Conservation (phyloP, 768 basidiomycete species). For the Tephrocybe rancida region DNA sequence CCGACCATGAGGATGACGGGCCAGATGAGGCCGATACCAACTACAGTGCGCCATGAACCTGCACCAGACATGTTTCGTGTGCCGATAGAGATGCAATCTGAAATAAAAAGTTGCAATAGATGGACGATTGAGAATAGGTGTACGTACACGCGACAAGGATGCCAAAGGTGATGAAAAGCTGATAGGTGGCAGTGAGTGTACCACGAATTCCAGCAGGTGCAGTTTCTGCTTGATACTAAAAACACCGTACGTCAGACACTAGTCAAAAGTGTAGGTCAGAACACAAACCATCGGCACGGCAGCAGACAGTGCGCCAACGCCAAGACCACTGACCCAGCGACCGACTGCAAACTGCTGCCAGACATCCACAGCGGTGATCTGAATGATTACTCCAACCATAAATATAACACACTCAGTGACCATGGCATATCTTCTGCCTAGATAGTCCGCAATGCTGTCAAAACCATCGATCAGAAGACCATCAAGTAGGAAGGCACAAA, state of each 20-base stretch:
- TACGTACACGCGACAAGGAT: constrained; percentile 64
- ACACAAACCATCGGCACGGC: constrained; percentile 61
- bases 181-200: constrained; percentile 62
- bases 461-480: neutral
- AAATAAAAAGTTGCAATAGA: neutral
- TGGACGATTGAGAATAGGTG: neutral
- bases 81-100: constrained; percentile 72
- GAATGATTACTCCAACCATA: constrained; percentile 61
- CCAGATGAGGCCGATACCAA: constrained; percentile 66
- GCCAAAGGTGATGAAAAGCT: constrained; percentile 71
- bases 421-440: constrained; percentile 73
- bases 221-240: constrained; percentile 69
- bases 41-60: constrained; percentile 62
- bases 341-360: constrained; percentile 76
- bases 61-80: constrained; percentile 49
- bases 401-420: constrained; percentile 58
- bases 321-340: constrained; percentile 65
- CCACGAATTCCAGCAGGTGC: constrained; percentile 75
- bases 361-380: constrained; percentile 46
- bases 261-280: constrained; percentile 2
- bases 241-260: neutral
- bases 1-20: constrained; percentile 61
- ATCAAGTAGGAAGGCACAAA: neutral
- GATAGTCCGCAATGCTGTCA: constrained; percentile 57
- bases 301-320: constrained; percentile 67